Evolutionary conservation across 352 stramenopile species (phyloP).

Genomic region (Peronospora tabacina): DNA sequence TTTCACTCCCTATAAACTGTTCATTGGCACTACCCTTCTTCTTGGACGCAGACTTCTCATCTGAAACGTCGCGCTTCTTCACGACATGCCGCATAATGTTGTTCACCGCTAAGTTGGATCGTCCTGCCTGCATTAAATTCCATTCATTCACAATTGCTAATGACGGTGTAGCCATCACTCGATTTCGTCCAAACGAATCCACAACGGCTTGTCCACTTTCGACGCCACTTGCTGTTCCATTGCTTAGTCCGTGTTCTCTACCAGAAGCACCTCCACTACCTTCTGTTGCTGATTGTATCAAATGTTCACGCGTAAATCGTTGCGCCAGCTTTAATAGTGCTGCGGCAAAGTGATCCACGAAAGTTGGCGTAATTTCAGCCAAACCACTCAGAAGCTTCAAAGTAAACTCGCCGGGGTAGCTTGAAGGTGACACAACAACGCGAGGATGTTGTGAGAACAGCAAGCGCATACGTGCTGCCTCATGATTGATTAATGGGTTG

Average conservation of each 20-base stretch:
- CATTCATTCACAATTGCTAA: constrained; percentile 81
- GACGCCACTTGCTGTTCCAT: constrained; percentile 23
- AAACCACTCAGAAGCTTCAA: constrained; percentile 61
- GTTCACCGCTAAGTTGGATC: constrained; percentile 74
- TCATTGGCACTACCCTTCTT: constrained; percentile 38
- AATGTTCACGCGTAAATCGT: constrained; percentile 75
- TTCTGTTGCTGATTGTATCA: constrained; percentile 44
- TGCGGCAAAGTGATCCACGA: constrained; percentile 72
- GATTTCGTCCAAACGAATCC: constrained; percentile 71
- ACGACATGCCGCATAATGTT: constrained; percentile 64
- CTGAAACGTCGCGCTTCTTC: constrained; percentile 49
- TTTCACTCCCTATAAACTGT: constrained; percentile 23
- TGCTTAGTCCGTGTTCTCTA: constrained; percentile 24
- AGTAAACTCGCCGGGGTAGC: constrained; percentile 61
- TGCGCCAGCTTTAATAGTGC: constrained; percentile 78
- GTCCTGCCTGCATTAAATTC: constrained; percentile 57
- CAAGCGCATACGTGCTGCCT: constrained; percentile 46
- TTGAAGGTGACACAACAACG: constrained; percentile 31
- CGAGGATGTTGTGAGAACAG: constrained; percentile 44
- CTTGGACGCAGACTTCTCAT: constrained; percentile 45
- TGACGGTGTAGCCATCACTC: constrained; percentile 83
- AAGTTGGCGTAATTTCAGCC: constrained; percentile 47
- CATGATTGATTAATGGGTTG: constrained; percentile 47
- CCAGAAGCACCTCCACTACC: constrained; percentile 12
- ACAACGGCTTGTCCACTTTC: constrained; percentile 40